Percentiles rank a stretch among this genome's conserved stretches.
These are phyloP conservation scores for Leucocoprinus sp. DNA, from an alignment of 768 basidiomycete genomes.

Conservation along the genomic window DNA sequence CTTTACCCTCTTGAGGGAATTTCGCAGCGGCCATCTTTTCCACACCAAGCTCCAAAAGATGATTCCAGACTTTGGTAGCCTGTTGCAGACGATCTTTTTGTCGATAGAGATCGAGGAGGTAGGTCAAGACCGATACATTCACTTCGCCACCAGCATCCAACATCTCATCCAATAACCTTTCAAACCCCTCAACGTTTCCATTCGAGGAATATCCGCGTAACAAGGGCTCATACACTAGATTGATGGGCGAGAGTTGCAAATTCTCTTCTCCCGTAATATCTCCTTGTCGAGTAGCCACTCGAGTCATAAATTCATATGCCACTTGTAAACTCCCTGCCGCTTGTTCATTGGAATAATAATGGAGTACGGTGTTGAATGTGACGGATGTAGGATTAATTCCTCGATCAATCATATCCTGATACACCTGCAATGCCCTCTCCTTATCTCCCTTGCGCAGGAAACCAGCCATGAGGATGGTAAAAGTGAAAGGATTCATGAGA, in stretches of 20 bases:
- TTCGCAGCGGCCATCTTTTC: not conserved
- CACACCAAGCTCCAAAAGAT: slow-evolving; percentile 40
- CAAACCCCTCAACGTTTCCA: slow-evolving; percentile 42
- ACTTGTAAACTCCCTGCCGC: slow-evolving; percentile 39
- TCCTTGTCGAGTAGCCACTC: slow-evolving; percentile 26
- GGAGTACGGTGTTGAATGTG: slow-evolving; percentile 62
- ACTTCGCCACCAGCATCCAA: slow-evolving; percentile 47
- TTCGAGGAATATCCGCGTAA: slow-evolving; percentile 41
- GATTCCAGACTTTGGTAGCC: slow-evolving; percentile 59
- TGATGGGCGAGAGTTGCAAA: slow-evolving; percentile 28
- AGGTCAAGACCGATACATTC: slow-evolving; percentile 50
- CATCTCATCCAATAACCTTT: slow-evolving; percentile 45
- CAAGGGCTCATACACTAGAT: slow-evolving; percentile 52
- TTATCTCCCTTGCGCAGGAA: slow-evolving; percentile 52
- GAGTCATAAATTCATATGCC: slow-evolving; percentile 59
- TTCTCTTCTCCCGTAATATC: slow-evolving; percentile 20
- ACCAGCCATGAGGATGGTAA: slow-evolving; percentile 71
- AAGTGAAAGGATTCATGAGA: slow-evolving; percentile 47
- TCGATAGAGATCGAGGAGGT: slow-evolving; percentile 69
- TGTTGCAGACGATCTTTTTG: slow-evolving; percentile 44
- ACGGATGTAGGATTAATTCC: slow-evolving; percentile 61
- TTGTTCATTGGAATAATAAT: slow-evolving; percentile 47
- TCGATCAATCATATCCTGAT: slow-evolving; percentile 61
- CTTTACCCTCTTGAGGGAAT: not conserved
- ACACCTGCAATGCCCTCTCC: slow-evolving; percentile 50